These are phyloP conservation scores for Phaseolus lunatus DNA, from an alignment of 306 rosid species.

Conservation along the genomic window DNA sequence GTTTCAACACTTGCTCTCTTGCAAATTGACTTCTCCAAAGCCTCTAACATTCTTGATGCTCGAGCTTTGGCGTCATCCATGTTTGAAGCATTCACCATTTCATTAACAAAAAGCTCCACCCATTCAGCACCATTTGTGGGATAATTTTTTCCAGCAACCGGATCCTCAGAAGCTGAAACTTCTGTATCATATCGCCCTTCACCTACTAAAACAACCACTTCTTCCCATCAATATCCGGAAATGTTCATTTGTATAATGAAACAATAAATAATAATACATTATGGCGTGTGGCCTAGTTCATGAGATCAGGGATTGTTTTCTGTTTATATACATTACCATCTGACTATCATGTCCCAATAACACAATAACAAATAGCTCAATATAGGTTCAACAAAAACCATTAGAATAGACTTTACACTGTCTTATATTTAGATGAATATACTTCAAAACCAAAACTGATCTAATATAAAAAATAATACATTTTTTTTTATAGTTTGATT, in stretches of 20 bases:
- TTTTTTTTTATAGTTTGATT: no score
- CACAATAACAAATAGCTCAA: no score
- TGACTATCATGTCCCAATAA: no score
- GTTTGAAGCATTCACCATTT: slow-evolving; percentile 81
- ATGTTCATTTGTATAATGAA: background rate
- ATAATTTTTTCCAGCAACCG: slow-evolving; percentile 42
- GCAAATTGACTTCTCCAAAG: slow-evolving; percentile 74
- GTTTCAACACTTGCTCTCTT: slow-evolving; percentile 66
- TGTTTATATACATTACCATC: no score
- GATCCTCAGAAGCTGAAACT: slow-evolving; percentile 49
- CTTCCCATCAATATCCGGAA: background rate
- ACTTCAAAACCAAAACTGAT: background rate
- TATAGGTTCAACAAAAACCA: no score
- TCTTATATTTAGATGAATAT: no score
- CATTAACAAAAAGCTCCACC: slow-evolving; percentile 82
- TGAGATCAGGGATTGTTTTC: no score
- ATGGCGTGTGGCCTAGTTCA: no score
- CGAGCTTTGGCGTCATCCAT: slow-evolving; percentile 84
- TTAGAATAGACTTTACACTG: no score
- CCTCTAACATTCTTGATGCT: slow-evolving; percentile 80
- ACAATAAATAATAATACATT: background rate
- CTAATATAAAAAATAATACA: no score
- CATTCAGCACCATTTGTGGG: slow-evolving; percentile 75
- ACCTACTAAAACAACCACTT: slow-evolving; percentile 44
- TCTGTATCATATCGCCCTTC: slow-evolving; percentile 52